Evolutionary conservation across 345 rosid genomes (phyloP), one percentile per base, ranked within the genome.

Genomic region (Populus ilicifolia): DNA sequence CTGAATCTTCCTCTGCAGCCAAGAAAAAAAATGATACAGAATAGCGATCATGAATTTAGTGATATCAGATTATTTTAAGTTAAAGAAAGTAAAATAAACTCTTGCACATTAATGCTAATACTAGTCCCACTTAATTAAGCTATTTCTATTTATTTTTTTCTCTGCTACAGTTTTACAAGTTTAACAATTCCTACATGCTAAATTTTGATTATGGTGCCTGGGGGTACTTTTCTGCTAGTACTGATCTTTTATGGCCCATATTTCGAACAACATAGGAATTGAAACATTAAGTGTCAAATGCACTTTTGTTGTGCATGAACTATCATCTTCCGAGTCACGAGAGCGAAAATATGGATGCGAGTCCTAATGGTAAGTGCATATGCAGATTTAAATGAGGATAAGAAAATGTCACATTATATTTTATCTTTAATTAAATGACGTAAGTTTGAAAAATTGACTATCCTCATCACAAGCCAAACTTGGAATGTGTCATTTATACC

Each of bases 1-100:
- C 85, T 74, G 90, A 89, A 68, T 90, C 93, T 68, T 91, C 94
- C 83, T 90, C 97, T 96, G 90, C 36, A 77, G 50, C 61, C 73
- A 80, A 36, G 29, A 64, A 75, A 67, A 41, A 46, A 70, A 33
- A 20, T 59, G 46, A 20, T 65, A 71, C 27, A 54, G 2, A 20
- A 35, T 38, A 67, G 30, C n/a, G 50, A 50, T 68, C 8, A 35
- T 41, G 36, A 67, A 41, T 67, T 65, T 39, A 44, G n/a, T 43
- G 5, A 6, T 18, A 36, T 67, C 23, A 67, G 23, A 67, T 13
- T 67, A 20, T 67, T 1, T 67, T 10, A 36, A 36, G 23, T 9
- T 8, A 9, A 8, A 67, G 16, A 36, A 25, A 36, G 29, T 10
- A 59, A 59, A 52, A 52, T 52, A 18, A 52, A 52, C 59, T 59